A percentile compares a stretch with the other conserved stretches of the same genome.
phyloP scores from a whole-genome alignment of 73 alveolate species.

The Symbiodinium natans region DNA sequence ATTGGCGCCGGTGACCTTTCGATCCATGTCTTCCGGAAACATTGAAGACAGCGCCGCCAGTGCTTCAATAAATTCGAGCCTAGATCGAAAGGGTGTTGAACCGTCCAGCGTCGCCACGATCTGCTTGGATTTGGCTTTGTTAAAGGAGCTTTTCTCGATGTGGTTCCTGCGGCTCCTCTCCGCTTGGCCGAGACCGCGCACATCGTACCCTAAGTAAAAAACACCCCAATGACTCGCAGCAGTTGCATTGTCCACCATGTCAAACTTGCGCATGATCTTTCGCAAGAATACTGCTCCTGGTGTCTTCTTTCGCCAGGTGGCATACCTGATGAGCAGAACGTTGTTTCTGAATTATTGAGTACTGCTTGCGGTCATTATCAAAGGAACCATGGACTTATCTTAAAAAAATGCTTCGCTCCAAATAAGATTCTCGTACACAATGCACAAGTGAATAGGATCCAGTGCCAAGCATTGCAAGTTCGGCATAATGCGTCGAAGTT shows the following conservation, averaged over 20 bases:
- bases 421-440: not conserved
- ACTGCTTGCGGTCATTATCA: no score
- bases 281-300: not conserved
- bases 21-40: not conserved
- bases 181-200: not conserved
- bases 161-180: no score
- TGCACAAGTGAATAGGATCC: not conserved
- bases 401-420: no score
- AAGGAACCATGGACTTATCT: no score
- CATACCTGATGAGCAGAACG: not conserved
- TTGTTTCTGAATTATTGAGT: no score
- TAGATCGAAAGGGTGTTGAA: not conserved
- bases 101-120: not conserved
- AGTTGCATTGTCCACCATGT: not conserved
- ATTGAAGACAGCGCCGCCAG: not conserved
- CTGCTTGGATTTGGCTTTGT: not conserved
- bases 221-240: not conserved
- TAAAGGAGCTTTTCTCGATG: no score
- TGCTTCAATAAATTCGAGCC: not conserved
- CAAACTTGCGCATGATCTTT: not conserved
- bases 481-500: not conserved
- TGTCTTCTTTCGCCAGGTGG: not conserved
- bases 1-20: slow-evolving; percentile 8
- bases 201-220: not conserved
- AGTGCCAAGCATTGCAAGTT: not conserved